Base-by-base conservation (phyloP, 169 alveolate genomes). In the Sarcocystis neurona region DNA sequence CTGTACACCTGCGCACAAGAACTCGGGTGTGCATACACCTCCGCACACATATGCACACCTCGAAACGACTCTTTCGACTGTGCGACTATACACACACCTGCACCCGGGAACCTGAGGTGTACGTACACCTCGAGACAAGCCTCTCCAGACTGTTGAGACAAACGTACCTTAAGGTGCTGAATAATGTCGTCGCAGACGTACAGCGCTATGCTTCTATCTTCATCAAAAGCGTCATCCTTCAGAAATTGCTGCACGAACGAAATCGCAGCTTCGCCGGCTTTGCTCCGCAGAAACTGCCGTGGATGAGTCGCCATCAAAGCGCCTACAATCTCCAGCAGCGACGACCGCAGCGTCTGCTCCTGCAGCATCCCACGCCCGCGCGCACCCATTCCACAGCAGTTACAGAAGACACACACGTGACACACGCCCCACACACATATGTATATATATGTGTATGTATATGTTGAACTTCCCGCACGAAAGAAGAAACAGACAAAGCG, bases 121-220 rank as follows among this genome's bases (percentile, higher is more conserved):
- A n/a, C n/a, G n/a, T n/a, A n/a, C n/a, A n/a, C n/a, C n/a, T n/a
- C n/a, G n/a, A n/a, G n/a, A n/a, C n/a, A n/a, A n/a, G n/a, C n/a
- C n/a, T n/a, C n/a, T n/a, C n/a, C n/a, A n/a, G n/a, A n/a, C n/a
- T 46, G 66, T 46, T n/a, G 56, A 18, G 15, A 27, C 30, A 5
- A 43, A 53, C 39, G 39, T 56, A 68, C 90, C 86, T 75, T 75
- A 50, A 95, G 94, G 79, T 92, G 90, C 88, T 95, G 96, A 30
- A 95, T 87, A 82, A 95, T 93, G 92, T 94, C 96, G 74, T 94
- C 97, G 93, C 97, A 95, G 32, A 95, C 94, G 82, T 94, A 95
- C 30, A 95, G 89, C 8, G 95, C 97, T 39, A 94, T 91, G 23
- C 96, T 94, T 46, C 91, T 92, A 48, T 95, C 97, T 53, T 95